phyloP scores from a whole-genome alignment of 108 stramenopile species.

The Fistulifera solaris region DNA sequence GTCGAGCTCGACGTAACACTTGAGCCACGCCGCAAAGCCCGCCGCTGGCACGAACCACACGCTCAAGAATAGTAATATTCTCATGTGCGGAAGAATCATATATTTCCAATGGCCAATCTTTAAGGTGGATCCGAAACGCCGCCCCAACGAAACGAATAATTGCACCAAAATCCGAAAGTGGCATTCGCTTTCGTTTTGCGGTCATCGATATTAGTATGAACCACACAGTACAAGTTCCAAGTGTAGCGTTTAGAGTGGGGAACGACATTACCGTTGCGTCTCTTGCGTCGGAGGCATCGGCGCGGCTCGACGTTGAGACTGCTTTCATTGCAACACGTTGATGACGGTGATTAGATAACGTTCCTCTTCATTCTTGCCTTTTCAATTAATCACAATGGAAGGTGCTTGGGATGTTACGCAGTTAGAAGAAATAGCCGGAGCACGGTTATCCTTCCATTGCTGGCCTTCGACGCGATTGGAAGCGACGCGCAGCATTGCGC shows the following conservation, averaged over 20 bases:
- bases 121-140: neutral
- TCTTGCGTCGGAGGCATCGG: too few species aligned
- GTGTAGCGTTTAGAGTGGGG: too few species aligned
- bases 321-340: too few species aligned
- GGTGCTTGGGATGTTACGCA: constrained; percentile 79
- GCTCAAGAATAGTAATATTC: neutral
- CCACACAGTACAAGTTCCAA: too few species aligned
- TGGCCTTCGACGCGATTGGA: constrained; percentile 95
- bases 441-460: constrained; percentile 92
- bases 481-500: constrained; percentile 94
- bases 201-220: too few species aligned
- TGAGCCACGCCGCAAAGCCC: constrained; percentile 34
- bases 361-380: too few species aligned
- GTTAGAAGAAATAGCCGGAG: constrained; percentile 76
- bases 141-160: neutral
- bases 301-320: too few species aligned
- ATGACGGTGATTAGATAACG: too few species aligned
- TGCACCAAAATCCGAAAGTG: neutral
- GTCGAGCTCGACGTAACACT: constrained; percentile 39
- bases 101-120: neutral
- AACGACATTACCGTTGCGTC: too few species aligned
- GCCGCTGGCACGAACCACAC: neutral
- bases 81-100: neutral
- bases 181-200: too few species aligned
- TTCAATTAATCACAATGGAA: constrained; percentile 14